Evolutionary conservation across 768 basidiomycete species (phyloP).

Genomic region (Podaxis mareebaensis): DNA sequence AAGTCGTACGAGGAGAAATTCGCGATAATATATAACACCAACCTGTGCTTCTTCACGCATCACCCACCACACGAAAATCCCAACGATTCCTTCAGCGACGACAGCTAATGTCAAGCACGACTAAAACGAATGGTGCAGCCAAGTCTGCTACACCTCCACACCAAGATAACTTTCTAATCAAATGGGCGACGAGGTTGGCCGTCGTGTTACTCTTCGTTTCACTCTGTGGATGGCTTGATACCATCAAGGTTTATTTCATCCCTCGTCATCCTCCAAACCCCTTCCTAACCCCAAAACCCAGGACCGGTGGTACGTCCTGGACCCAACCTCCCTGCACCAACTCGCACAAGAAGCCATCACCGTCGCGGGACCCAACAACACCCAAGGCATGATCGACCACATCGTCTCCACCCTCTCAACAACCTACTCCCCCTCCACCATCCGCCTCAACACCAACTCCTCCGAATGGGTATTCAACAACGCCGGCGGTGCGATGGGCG

Average conservation of each 20-base stretch:
- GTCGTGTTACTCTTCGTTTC: constrained; percentile 35
- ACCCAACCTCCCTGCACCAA: constrained; percentile 68
- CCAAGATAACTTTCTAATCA: constrained; percentile 23
- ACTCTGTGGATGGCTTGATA: constrained; percentile 54
- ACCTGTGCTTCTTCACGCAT: background rate
- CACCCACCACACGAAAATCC: too few relatives aligned
- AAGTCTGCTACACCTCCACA: constrained; percentile 6
- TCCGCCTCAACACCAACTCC: constrained; percentile 55
- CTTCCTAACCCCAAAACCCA: constrained; percentile 28
- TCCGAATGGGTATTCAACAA: constrained; percentile 96
- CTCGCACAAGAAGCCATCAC: constrained; percentile 76
- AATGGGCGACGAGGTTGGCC: constrained; percentile 39
- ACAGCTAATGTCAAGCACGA: constrained; percentile 1
- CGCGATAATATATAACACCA: background rate
- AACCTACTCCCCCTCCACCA: constrained; percentile 50
- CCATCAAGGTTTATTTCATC: constrained; percentile 54
- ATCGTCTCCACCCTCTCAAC: constrained; percentile 78
- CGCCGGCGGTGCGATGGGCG: constrained; percentile 97
- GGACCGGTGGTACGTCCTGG: constrained; percentile 88
- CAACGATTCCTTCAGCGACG: background rate
- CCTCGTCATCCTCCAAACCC: background rate
- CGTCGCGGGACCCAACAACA: constrained; percentile 56
- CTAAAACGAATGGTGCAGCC: constrained; percentile 14
- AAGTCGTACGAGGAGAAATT: constrained; percentile 11
- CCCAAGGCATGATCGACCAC: constrained; percentile 73